Conservation (phyloP, 345 rosid species). For the Moricandia arvensis region DNA sequence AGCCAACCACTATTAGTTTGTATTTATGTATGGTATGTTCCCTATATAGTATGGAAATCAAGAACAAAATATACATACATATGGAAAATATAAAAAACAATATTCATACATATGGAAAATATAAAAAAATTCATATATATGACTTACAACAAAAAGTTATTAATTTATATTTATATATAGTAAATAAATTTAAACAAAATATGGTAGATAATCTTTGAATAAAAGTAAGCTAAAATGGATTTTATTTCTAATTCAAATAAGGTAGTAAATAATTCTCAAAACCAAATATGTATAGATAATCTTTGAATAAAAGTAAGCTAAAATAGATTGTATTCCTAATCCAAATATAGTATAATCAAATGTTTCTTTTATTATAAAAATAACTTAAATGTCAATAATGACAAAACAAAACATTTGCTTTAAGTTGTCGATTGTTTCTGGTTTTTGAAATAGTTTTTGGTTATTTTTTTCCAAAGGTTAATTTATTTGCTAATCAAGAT, state of each 20-base stretch:
- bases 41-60: neutral
- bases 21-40: neutral
- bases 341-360: neutral
- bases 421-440: too few species aligned
- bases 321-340: too few species aligned
- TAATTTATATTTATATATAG: neutral
- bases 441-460: too few species aligned
- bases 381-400: neutral
- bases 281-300: too few species aligned
- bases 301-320: too few species aligned
- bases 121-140: neutral
- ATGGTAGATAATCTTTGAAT: slow-evolving; percentile 7
- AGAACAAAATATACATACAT: neutral
- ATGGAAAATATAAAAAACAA: neutral
- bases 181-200: neutral
- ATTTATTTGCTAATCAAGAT: too few species aligned
- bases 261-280: too few species aligned
- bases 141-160: neutral
- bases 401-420: neutral
- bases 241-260: neutral
- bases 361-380: neutral
- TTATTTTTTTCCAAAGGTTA: too few species aligned
- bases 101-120: neutral
- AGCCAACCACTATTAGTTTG: neutral
- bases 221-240: neutral